A percentile compares a stretch with the other conserved stretches of the same genome.
Evolutionary conservation across 176 grass and related monocot genomes (phyloP).

Genomic region (Carex parvula): DNA sequence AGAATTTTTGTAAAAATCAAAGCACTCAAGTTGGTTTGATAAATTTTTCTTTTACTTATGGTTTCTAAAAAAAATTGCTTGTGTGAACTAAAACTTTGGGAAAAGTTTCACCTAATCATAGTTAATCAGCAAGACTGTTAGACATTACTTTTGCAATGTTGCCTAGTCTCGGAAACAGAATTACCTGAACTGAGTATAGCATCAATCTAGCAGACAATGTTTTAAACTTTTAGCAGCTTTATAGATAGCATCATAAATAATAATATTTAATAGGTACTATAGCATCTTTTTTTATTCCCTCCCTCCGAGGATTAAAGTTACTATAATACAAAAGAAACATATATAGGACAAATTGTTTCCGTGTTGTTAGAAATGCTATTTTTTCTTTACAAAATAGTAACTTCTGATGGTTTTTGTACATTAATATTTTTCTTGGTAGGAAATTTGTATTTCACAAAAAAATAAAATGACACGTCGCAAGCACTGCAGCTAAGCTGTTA

Average conservation of each 20-base stretch:
- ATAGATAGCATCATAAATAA: neutral
- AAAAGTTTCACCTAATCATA: constrained; percentile 1
- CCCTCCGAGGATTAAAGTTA: neutral
- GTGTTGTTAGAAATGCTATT: neutral
- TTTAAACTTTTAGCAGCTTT: neutral
- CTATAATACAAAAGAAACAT: neutral
- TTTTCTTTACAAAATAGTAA: too few species aligned
- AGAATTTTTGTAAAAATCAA: too few species aligned
- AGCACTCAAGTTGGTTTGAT: too few species aligned
- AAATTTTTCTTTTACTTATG: too few species aligned
- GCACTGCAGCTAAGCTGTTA: neutral
- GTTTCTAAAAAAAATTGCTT: too few species aligned
- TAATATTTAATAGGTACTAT: neutral
- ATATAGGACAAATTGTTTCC: neutral
- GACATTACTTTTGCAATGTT: neutral
- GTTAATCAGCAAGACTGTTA: neutral
- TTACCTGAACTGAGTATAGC: neutral
- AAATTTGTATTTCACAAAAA: neutral
- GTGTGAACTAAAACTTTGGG: too few species aligned
- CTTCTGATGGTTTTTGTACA: neutral
- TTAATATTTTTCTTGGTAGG: neutral
- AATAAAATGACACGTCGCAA: neutral
- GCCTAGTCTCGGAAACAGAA: neutral
- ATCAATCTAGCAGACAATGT: neutral
- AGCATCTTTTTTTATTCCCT: neutral